Conservation (phyloP, 257 asterid species). For the Eustoma russellianum region DNA sequence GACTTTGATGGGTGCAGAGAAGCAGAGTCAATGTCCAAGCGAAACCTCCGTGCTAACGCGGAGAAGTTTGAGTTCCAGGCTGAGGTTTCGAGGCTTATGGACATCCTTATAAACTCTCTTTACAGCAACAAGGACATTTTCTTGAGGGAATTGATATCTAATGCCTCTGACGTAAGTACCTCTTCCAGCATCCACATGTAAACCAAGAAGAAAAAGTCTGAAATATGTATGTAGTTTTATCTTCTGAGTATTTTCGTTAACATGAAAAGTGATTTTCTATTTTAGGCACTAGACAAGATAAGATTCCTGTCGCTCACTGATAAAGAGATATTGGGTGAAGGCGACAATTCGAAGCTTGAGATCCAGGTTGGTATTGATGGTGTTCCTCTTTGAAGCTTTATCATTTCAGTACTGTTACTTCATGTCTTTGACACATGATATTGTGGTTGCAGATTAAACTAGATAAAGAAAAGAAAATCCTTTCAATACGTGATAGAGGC, state of each 20-base stretch:
- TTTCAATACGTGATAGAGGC: conserved; percentile 87
- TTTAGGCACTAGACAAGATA: conserved; percentile 89
- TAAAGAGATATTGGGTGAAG: conserved; percentile 91
- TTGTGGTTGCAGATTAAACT: conserved; percentile 55
- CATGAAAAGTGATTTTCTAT: background rate
- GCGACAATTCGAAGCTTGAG: conserved; percentile 77
- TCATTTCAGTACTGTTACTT: background rate
- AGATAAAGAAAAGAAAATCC: conserved; percentile 85
- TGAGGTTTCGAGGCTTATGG: conserved; percentile 97
- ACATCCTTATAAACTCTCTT: conserved; percentile 90
- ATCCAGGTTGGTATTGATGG: conserved; percentile 53
- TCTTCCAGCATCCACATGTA: background rate
- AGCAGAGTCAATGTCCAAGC: conserved; percentile 79
- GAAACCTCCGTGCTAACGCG: conserved; percentile 54
- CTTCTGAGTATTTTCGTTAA: background rate
- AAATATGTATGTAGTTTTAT: too few relatives aligned
- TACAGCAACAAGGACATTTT: conserved; percentile 93
- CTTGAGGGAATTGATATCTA: conserved; percentile 92
- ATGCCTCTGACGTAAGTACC: conserved; percentile 87
- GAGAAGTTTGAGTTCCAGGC: conserved; percentile 98
- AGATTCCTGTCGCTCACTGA: conserved; percentile 86
- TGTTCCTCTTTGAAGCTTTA: background rate
- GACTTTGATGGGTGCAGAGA: conserved; percentile 42
- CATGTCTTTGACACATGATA: background rate
- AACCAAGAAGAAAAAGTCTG: too few relatives aligned